Evolutionary conservation across 1,284 basidiomycete genomes (phyloP).

Genomic region (Cutaneotrichosporon dermatis): DNA sequence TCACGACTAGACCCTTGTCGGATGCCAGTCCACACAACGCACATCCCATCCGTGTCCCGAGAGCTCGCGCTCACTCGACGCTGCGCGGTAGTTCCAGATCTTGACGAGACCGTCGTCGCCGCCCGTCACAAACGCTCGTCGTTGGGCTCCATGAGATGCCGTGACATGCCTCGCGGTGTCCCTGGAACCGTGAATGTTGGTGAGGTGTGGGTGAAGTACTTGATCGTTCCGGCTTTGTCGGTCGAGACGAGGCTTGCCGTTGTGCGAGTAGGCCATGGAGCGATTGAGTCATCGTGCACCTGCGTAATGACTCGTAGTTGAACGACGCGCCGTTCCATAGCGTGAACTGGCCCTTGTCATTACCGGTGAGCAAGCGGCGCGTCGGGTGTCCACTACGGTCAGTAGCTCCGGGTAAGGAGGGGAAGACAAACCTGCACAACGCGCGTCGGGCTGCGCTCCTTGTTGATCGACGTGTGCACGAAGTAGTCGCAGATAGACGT

Average conservation of each 20-base stretch:
- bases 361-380: slow-evolving; percentile 89
- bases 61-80: slow-evolving; percentile 77
- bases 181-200: slow-evolving; percentile 93
- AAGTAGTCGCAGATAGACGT: slow-evolving; percentile 93
- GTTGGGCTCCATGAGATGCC: slow-evolving; percentile 88
- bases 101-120: slow-evolving; percentile 92
- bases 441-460: slow-evolving; percentile 94
- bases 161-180: slow-evolving; percentile 82
- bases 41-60: slow-evolving; percentile 97
- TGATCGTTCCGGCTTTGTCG: slow-evolving; percentile 90
- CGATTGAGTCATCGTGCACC: slow-evolving; percentile 95
- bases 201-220: slow-evolving; percentile 99
- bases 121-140: slow-evolving; percentile 88
- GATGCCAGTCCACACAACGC: slow-evolving; percentile 97
- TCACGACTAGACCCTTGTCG: slow-evolving; percentile 88
- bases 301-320: slow-evolving; percentile 98
- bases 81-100: slow-evolving; percentile 92
- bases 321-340: slow-evolving; percentile 98
- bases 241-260: slow-evolving; percentile 89
- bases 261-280: slow-evolving; percentile 82
- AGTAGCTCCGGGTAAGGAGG: too few species aligned
- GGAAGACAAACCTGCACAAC: slow-evolving; percentile 85
- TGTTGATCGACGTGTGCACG: slow-evolving; percentile 97
- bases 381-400: slow-evolving; percentile 86
- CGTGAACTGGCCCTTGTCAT: slow-evolving; percentile 95